Conservation (phyloP, 2,329 filamentous ascomycete species). For the Dryadomyces sulphureus region DNA sequence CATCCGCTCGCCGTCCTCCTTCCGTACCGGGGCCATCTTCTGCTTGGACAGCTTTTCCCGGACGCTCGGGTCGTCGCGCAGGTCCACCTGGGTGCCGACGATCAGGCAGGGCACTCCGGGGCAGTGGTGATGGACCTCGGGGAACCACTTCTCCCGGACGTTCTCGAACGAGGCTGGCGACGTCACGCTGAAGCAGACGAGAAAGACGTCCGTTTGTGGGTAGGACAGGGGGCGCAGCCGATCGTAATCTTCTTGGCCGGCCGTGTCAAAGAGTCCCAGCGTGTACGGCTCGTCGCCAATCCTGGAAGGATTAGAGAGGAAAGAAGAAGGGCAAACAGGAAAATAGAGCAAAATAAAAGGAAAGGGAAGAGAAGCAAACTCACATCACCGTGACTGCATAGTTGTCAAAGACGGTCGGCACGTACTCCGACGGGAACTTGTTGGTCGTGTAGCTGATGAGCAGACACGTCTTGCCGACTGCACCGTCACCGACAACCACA, state of each 20-base stretch:
- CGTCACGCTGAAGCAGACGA: slow-evolving; percentile 97
- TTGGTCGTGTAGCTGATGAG: slow-evolving; percentile 99
- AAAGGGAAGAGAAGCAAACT: slow-evolving; percentile 27
- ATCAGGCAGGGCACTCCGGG: slow-evolving; percentile 95
- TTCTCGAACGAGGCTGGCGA: slow-evolving; percentile 98
- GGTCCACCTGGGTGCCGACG: slow-evolving; percentile 92
- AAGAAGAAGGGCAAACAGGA: no score
- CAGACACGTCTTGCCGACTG: slow-evolving; percentile 96
- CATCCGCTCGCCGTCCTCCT: slow-evolving; percentile 90
- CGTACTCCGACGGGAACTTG: slow-evolving; percentile 99
- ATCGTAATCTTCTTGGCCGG: slow-evolving; percentile 98
- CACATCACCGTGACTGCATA: slow-evolving; percentile 99
- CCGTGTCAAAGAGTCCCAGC: slow-evolving; percentile 92
- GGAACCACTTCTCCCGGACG: slow-evolving; percentile 98
- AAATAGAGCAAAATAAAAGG: no score
- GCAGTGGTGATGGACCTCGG: slow-evolving; percentile 96
- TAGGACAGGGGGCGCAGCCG: slow-evolving; percentile 92
- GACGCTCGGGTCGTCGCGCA: slow-evolving; percentile 77
- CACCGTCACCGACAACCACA: slow-evolving; percentile 98
- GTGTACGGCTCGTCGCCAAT: slow-evolving; percentile 99
- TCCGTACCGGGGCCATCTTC: slow-evolving; percentile 86
- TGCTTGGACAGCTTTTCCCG: slow-evolving; percentile 87
- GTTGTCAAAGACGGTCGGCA: slow-evolving; percentile 98
- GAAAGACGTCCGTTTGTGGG: slow-evolving; percentile 95
- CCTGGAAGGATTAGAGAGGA: slow-evolving; percentile 52